phyloP scores from a whole-genome alignment of 768 basidiomycete genomes.

The Psilocybe sp. region DNA sequence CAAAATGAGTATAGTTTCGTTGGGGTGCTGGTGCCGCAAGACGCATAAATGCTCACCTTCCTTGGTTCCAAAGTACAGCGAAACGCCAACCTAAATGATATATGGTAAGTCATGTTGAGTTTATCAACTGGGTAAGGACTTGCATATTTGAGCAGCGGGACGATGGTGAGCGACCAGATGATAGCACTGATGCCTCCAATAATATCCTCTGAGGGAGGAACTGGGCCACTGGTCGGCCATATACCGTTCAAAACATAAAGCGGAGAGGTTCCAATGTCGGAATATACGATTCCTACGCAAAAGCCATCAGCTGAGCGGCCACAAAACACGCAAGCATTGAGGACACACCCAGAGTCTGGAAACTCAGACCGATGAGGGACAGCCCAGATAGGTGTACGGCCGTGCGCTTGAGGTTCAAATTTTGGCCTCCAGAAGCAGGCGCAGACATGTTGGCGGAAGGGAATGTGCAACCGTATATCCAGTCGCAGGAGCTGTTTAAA shows the following conservation, averaged over 20 bases:
- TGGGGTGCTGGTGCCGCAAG: neutral
- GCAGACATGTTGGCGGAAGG: slow-evolving; percentile 13
- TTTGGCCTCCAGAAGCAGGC: slow-evolving; percentile 21
- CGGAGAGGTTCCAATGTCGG: slow-evolving; percentile 57
- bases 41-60: slow-evolving; percentile 38
- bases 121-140: slow-evolving; percentile 10
- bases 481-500: slow-evolving; percentile 1
- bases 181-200: slow-evolving; percentile 64
- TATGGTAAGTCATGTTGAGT: neutral
- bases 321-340: neutral
- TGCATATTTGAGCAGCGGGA: slow-evolving; percentile 66
- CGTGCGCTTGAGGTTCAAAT: slow-evolving; percentile 24
- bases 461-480: neutral
- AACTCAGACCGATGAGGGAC: slow-evolving; percentile 29
- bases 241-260: slow-evolving; percentile 66
- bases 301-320: neutral
- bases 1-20: neutral
- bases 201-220: slow-evolving; percentile 55
- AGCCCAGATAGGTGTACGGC: slow-evolving; percentile 28
- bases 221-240: slow-evolving; percentile 46
- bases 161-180: slow-evolving; percentile 58
- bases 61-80: slow-evolving; percentile 33
- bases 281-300: slow-evolving; percentile 43
- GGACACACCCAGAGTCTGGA: slow-evolving; percentile 30
- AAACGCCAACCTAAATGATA: slow-evolving; percentile 41